Evolutionary conservation across 2,329 filamentous ascomycete genomes (phyloP).

Genomic region (Lachnellula subtilissima): DNA sequence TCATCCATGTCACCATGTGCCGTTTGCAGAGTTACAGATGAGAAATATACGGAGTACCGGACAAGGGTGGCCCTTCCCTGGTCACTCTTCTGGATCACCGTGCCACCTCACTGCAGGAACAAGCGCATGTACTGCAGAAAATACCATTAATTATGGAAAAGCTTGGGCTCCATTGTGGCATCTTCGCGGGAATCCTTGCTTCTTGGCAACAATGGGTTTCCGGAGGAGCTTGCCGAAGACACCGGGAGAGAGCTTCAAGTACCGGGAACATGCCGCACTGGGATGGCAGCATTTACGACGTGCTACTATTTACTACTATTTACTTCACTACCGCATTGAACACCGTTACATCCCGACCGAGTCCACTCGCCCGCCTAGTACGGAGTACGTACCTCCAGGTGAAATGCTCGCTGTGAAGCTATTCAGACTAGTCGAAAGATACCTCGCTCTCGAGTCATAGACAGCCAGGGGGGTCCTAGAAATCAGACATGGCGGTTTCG

Average conservation of each 20-base stretch:
- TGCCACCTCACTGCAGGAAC: slow-evolving; percentile 29
- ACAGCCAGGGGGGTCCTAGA: neutral
- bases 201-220: neutral
- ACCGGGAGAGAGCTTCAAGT: neutral
- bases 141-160: neutral
- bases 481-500: neutral
- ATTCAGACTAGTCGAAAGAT: no score
- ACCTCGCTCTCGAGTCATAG: neutral
- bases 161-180: neutral
- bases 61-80: slow-evolving; percentile 9
- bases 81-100: slow-evolving; percentile 16
- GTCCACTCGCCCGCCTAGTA: neutral
- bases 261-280: neutral
- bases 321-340: no score
- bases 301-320: no score
- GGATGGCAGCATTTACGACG: neutral
- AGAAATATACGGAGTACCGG: slow-evolving; percentile 15
- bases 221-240: neutral
- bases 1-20: slow-evolving; percentile 14
- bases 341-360: neutral
- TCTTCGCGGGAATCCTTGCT: neutral
- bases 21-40: slow-evolving; percentile 10
- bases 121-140: slow-evolving; percentile 15
- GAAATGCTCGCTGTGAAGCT: no score
- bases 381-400: neutral